A percentile compares a stretch with the other conserved stretches of the same genome.
Conservation (phyloP, 768 basidiomycete genomes). For the Podaxis rugospora region DNA sequence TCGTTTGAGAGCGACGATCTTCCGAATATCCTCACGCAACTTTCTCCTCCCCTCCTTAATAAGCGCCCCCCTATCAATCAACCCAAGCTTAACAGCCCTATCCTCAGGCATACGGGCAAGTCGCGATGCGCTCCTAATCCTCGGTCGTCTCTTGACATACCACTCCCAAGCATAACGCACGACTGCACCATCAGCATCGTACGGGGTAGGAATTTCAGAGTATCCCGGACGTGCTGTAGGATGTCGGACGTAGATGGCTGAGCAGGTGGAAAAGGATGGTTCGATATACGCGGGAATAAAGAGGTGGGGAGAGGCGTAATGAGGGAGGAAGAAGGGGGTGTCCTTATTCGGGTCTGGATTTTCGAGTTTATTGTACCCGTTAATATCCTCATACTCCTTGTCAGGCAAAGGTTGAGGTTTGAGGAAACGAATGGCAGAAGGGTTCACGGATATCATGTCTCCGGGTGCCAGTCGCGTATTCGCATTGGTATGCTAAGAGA, state of each 20-base stretch:
- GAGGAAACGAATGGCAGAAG: constrained; percentile 73
- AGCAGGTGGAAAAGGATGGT: constrained; percentile 82
- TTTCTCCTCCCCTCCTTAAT: constrained; percentile 18
- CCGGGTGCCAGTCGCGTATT: constrained; percentile 90
- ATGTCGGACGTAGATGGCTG: constrained; percentile 89
- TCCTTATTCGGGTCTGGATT: constrained; percentile 7
- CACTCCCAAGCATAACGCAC: constrained; percentile 95
- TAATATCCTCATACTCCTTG: constrained; percentile 32
- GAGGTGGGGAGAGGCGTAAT: constrained; percentile 84
- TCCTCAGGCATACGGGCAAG: constrained; percentile 64
- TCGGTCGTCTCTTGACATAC: constrained; percentile 71
- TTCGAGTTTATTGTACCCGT: constrained; percentile 16
- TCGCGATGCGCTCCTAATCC: constrained; percentile 62
- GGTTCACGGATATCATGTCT: constrained; percentile 90
- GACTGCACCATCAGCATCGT: constrained; percentile 92
- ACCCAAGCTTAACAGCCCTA: constrained; percentile 37
- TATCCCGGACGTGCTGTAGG: constrained; percentile 96
- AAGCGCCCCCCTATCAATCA: constrained; percentile 22
- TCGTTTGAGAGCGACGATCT: constrained; percentile 11
- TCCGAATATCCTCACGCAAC: constrained; percentile 20
- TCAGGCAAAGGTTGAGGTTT: constrained; percentile 23
- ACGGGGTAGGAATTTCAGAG: constrained; percentile 93
- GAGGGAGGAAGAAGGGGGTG: constrained; percentile 82
- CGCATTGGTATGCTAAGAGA: constrained; percentile 67
- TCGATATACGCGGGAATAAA: constrained; percentile 78